phyloP scores from a whole-genome alignment of 73 alveolate species.

The Tetrahymena borealis region DNA sequence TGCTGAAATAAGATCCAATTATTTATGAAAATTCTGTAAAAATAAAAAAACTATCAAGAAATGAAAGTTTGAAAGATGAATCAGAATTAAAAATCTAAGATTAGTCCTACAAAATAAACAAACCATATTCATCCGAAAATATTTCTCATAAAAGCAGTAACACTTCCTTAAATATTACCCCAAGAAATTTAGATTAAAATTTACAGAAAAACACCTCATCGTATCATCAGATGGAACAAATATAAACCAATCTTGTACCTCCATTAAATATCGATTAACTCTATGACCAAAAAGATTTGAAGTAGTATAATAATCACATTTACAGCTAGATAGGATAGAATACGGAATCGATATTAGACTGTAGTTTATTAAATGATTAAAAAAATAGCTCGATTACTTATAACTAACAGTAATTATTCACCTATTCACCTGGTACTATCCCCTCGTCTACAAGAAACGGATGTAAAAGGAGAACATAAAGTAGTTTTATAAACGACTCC shows the following conservation, averaged over 20 bases:
- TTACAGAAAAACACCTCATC: background rate
- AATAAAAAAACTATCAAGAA: background rate
- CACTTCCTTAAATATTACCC: background rate
- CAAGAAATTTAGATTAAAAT: background rate
- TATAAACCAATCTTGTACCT: background rate
- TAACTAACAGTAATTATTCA: background rate
- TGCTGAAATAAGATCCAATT: background rate
- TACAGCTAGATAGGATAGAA: background rate
- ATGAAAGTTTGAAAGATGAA: background rate
- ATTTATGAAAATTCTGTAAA: background rate
- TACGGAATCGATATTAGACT: background rate
- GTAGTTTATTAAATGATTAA: background rate
- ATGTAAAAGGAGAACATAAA: background rate
- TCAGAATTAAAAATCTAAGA: background rate
- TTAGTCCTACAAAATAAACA: background rate
- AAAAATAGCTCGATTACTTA: background rate
- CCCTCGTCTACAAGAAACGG: background rate
- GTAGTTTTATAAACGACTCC: background rate
- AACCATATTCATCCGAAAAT: background rate
- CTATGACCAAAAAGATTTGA: background rate
- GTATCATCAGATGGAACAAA: background rate
- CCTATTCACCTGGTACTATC: background rate
- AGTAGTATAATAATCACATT: background rate
- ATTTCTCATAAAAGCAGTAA: background rate
- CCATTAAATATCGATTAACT: background rate